Base-by-base conservation (phyloP, 306 rosid species). In the Glycine latifolia region DNA sequence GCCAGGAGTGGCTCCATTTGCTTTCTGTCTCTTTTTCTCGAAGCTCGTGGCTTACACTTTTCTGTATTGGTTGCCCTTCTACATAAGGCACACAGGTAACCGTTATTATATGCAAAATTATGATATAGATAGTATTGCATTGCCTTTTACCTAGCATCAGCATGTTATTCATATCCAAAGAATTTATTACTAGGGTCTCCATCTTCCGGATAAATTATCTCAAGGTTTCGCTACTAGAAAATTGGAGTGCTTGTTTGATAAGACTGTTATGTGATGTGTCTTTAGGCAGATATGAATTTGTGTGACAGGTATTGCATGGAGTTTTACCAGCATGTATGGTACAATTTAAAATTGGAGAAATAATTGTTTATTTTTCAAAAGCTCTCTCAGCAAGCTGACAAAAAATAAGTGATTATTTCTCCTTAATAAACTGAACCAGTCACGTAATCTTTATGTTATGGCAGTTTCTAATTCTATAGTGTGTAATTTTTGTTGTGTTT, bases 21-120 rank as follows among this genome's bases (percentile, higher is more conserved):
- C 97, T 52, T 83, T 90, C 79, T 94, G 98, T 75, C 97, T 94
- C 59, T 94, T 92, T 88, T 92, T 94, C 88, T 94, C 98, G 1
- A 94, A 94, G 94, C 87, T 94, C n/a, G 98, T 94, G 76, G 95
- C 97, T 73, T 94, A 92, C 89, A 92, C 97, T 76, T 94, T 92
- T 78, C 87, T 92, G 39, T 92, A 94, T 76, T 94, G 98, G 98
- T 54, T 94, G 85, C 98, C 98, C 79, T 94, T 91, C 87, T 94
- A 94, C 91, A 86, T 90, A 61, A 90, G 93, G 82, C 88, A 91
- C 89, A 94, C 97, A 50, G 88, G 88, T 86, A 86, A 78, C 49
- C 41, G 17, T 60, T 60, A 58, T 35, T 65, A 6, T 5, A 35
- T 7, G 8, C 80, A 77, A 39, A 52, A 48, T 4, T 71, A 85